Evolutionary conservation across 345 rosid species (phyloP).

Genomic region (Geranium brycei): DNA sequence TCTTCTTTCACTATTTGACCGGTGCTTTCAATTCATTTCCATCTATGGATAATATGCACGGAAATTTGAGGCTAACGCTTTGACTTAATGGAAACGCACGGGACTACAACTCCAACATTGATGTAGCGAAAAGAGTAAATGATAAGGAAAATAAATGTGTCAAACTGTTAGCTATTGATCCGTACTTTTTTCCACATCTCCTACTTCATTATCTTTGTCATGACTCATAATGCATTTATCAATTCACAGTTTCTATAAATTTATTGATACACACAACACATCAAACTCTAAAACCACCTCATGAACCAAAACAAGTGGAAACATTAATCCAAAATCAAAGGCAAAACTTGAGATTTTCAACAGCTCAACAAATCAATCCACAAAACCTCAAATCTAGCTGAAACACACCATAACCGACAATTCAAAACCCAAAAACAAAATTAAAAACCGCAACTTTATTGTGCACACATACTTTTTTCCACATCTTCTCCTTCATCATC

Average conservation of each 20-base stretch:
- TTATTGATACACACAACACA: not conserved
- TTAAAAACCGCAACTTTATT: no score
- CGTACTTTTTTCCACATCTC: not conserved
- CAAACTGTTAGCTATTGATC: no score
- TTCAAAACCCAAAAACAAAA: no score
- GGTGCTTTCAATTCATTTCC: not conserved
- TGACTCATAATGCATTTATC: not conserved
- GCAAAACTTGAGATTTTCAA: not conserved
- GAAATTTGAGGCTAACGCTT: not conserved
- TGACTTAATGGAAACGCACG: not conserved
- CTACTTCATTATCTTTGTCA: not conserved
- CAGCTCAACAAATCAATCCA: no score
- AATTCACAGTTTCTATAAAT: not conserved
- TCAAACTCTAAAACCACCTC: not conserved
- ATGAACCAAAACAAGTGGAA: not conserved
- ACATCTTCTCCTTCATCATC: not conserved
- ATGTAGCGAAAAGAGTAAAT: not conserved
- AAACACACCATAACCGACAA: no score
- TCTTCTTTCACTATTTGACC: not conserved
- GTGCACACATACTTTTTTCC: not conserved
- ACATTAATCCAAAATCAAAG: not conserved
- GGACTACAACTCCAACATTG: not conserved
- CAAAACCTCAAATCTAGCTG: no score
- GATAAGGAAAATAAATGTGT: no score
- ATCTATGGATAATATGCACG: not conserved